Conservation (phyloP, 352 stramenopile species). For the Phytophthora kernoviae region DNA sequence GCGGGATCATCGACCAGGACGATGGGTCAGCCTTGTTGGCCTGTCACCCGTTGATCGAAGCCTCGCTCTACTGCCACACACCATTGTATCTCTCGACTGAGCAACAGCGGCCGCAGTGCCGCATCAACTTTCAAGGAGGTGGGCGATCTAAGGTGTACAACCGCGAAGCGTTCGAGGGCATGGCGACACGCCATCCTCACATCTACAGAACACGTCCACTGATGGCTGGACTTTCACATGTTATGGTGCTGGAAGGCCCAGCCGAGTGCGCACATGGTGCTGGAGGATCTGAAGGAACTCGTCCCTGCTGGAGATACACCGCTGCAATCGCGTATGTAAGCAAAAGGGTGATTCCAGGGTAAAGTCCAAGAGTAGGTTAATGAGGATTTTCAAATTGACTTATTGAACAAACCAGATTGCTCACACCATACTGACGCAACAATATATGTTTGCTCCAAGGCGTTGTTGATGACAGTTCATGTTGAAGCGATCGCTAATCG, state of each 20-base stretch:
- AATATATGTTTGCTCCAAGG: no score
- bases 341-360: constrained; percentile 6
- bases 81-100: constrained; percentile 34
- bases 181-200: constrained; percentile 33
- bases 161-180: constrained; percentile 25
- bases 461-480: no score
- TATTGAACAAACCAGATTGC: neutral
- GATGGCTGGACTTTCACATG: constrained; percentile 44
- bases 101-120: constrained; percentile 35
- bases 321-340: constrained; percentile 11
- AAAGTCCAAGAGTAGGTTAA: neutral
- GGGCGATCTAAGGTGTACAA: constrained; percentile 47
- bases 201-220: constrained; percentile 35
- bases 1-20: constrained; percentile 26
- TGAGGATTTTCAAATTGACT: neutral
- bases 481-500: no score
- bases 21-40: constrained; percentile 37
- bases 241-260: constrained; percentile 54
- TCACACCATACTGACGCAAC: no score
- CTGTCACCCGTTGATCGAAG: constrained; percentile 47
- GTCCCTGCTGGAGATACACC: neutral
- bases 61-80: constrained; percentile 45
- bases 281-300: constrained; percentile 33
- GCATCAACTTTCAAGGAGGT: constrained; percentile 45
- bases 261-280: constrained; percentile 34